Percentiles rank a stretch among this genome's conserved stretches.
These are phyloP conservation scores for Tolypocladium ophioglossoides DNA, from an alignment of 2,329 filamentous ascomycete genomes.

Conservation along the genomic window DNA sequence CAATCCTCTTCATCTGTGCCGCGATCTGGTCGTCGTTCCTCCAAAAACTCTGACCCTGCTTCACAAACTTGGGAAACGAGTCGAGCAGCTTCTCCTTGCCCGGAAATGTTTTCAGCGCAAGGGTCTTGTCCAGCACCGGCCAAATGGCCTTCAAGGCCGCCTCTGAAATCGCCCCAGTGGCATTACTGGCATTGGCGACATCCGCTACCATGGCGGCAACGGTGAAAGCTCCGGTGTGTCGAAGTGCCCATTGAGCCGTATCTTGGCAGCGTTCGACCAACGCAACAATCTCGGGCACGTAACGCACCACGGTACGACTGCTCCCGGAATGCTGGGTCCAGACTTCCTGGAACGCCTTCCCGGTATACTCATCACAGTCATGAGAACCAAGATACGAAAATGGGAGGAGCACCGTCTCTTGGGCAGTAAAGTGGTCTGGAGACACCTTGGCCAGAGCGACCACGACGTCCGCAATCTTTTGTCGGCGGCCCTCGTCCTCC, in stretches of 20 bases:
- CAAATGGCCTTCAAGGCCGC: slow-evolving; percentile 57
- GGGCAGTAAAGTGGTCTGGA: slow-evolving; percentile 73
- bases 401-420: slow-evolving; percentile 67
- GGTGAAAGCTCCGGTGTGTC: slow-evolving; percentile 76
- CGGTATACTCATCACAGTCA: slow-evolving; percentile 71
- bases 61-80: slow-evolving; percentile 69
- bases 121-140: slow-evolving; percentile 71
- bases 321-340: slow-evolving; percentile 91
- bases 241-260: slow-evolving; percentile 79
- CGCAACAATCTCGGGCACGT: slow-evolving; percentile 69
- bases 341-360: slow-evolving; percentile 69
- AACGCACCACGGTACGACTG: slow-evolving; percentile 68
- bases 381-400: slow-evolving; percentile 84
- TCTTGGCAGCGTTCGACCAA: slow-evolving; percentile 60
- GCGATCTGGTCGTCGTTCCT: slow-evolving; percentile 39
- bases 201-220: slow-evolving; percentile 63
- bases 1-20: slow-evolving; percentile 67
- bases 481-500: slow-evolving; percentile 64
- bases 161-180: slow-evolving; percentile 47
- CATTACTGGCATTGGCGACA: slow-evolving; percentile 47
- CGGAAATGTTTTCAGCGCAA: slow-evolving; percentile 83
- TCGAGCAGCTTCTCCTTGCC: slow-evolving; percentile 80
- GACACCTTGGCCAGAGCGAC: slow-evolving; percentile 77
- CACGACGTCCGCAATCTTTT: slow-evolving; percentile 74
- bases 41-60: slow-evolving; percentile 50